phyloP scores from a whole-genome alignment of 352 stramenopile genomes.

The Saprolegnia parasitica region DNA sequence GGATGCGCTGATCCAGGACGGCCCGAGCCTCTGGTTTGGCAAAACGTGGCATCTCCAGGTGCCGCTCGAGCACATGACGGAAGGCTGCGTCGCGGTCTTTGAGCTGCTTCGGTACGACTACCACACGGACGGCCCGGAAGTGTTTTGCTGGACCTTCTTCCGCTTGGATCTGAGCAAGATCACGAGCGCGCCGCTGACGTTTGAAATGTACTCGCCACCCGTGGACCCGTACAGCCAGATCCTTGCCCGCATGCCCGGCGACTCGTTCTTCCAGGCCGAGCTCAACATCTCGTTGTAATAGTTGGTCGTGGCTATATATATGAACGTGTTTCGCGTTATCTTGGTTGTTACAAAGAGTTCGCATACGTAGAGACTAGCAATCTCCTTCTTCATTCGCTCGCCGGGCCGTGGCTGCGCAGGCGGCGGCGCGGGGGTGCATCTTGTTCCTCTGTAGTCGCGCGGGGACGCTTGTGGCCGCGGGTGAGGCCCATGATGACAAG shows the following conservation, averaged over 20 bases:
- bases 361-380: no score
- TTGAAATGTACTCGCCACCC: constrained; percentile 84
- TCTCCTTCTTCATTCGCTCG: no score
- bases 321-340: no score
- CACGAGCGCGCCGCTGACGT: constrained; percentile 76
- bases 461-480: no score
- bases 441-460: no score
- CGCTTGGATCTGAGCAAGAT: constrained; percentile 84
- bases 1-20: constrained; percentile 82
- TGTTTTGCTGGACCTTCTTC: constrained; percentile 88
- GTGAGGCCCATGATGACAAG: no score
- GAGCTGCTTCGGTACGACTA: constrained; percentile 56
- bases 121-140: constrained; percentile 79
- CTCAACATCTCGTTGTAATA: constrained; percentile 84
- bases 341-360: no score
- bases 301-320: no score
- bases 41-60: constrained; percentile 86
- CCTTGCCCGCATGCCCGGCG: constrained; percentile 71
- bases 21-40: constrained; percentile 84
- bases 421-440: no score
- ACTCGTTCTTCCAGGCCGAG: constrained; percentile 85
- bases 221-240: constrained; percentile 85
- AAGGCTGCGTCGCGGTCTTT: constrained; percentile 86
- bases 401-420: no score
- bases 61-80: constrained; percentile 78